A percentile compares a stretch with the other conserved stretches of the same genome.
These are phyloP conservation scores for Synchytrium microbalum DNA, from an alignment of 371 early-diverging fungal species.

Conservation along the genomic window DNA sequence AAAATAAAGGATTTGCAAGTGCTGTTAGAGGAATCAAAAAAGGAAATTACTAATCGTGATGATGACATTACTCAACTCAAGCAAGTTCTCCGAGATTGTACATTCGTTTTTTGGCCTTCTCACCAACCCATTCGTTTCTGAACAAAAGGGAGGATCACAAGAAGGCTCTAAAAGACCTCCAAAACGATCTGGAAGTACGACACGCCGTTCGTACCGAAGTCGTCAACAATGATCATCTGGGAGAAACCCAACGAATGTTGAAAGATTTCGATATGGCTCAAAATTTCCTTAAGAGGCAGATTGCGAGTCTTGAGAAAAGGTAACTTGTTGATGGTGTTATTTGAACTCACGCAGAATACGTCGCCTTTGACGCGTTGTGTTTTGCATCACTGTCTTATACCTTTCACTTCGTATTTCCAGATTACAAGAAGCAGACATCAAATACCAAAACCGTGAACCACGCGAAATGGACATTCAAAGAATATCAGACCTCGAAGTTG, in stretches of 20 bases:
- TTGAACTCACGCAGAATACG: neutral
- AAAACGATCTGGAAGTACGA: conserved; percentile 15
- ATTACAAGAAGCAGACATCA: conserved; percentile 37
- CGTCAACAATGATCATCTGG: conserved; percentile 29
- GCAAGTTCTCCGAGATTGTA: neutral
- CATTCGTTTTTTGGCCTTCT: neutral
- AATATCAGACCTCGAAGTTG: conserved; percentile 33
- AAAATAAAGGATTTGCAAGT: neutral
- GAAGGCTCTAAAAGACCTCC: neutral
- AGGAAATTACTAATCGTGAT: neutral
- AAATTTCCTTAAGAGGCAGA: conserved; percentile 36
- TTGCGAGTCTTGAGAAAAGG: conserved; percentile 24
- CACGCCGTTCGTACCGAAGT: conserved; percentile 19
- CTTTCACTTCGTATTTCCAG: too few relatives aligned
- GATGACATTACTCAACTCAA: neutral
- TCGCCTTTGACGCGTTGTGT: neutral
- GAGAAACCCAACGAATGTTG: conserved; percentile 23
- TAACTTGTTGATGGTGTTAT: conserved; percentile 8
- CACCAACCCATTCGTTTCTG: neutral
- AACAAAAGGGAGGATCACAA: neutral
- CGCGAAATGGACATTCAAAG: conserved; percentile 32
- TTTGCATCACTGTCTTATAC: neutral
- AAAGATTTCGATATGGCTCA: conserved; percentile 22
- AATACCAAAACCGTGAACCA: conserved; percentile 44
- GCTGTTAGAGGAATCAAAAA: neutral